These are phyloP conservation scores for Paraphoma sp. DNA, from an alignment of 2,329 filamentous ascomycete genomes.

Conservation along the genomic window DNA sequence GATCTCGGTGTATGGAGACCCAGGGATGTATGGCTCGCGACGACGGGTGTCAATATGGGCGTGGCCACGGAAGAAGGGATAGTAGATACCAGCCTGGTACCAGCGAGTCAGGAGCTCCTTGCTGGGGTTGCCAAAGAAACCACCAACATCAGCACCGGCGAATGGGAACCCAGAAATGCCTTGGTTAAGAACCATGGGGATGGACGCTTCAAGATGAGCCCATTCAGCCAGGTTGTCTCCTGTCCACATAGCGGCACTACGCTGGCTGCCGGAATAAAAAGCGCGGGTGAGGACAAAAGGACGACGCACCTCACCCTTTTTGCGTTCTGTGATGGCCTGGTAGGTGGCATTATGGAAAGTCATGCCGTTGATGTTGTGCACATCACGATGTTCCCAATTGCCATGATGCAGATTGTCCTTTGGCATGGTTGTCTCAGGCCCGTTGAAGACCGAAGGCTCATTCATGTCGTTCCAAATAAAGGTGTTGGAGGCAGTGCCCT, in stretches of 20 bases:
- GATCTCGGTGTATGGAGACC: slow-evolving; percentile 84
- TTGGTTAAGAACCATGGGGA: slow-evolving; percentile 93
- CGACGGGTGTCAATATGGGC: slow-evolving; percentile 96
- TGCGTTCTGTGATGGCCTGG: slow-evolving; percentile 80
- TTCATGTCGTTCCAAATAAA: slow-evolving; percentile 99
- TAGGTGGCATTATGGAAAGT: slow-evolving; percentile 96
- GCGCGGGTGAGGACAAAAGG: slow-evolving; percentile 93
- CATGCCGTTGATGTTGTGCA: slow-evolving; percentile 95
- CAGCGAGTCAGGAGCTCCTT: slow-evolving; percentile 90
- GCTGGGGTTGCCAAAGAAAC: slow-evolving; percentile 96
- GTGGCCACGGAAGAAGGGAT: slow-evolving; percentile 97
- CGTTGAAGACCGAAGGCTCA: slow-evolving; percentile 98
- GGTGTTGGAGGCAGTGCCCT: slow-evolving; percentile 82
- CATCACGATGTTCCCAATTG: slow-evolving; percentile 94
- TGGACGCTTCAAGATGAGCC: slow-evolving; percentile 85
- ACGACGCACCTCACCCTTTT: slow-evolving; percentile 82
- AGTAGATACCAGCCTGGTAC: slow-evolving; percentile 97
- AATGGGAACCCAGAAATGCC: slow-evolving; percentile 95
- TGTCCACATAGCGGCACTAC: slow-evolving; percentile 96
- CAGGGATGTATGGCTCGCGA: slow-evolving; percentile 88
- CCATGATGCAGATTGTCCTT: slow-evolving; percentile 95
- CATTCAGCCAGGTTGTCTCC: slow-evolving; percentile 95
- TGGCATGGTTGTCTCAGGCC: slow-evolving; percentile 97
- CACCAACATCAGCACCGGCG: slow-evolving; percentile 92
- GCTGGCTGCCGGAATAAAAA: slow-evolving; percentile 90